Base-by-base conservation (phyloP, 306 rosid genomes). In the Vicia sativa region DNA sequence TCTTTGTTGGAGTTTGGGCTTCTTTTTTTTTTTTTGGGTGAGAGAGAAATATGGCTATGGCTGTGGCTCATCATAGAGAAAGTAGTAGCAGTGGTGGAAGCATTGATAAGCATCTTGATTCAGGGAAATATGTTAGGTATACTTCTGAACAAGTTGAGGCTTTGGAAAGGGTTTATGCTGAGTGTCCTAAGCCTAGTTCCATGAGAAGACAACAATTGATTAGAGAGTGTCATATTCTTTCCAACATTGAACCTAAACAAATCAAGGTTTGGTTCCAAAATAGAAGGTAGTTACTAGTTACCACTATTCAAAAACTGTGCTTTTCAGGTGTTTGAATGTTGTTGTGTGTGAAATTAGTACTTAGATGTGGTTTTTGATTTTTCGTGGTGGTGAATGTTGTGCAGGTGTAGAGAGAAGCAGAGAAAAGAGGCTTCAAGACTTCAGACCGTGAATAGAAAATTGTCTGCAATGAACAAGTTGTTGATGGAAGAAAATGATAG, bases 191-290 rank as follows among this genome's bases (percentile, higher is more conserved):
- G 67, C 99, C 99, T 13, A 95, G 96, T 74, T 95, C 99, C 39
- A 41, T 88, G 21, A 83, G 97, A n/a, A 81, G 99, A 64, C 97
- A 93, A 45, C 99, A 90, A 65, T 57, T 93, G 77, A 90, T 93
- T 79, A 86, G 97, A 5, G 99, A 93, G 58, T 93, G 97, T 68
- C 91, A 97, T 67, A 93, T 88, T 85, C 95, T 93, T 54, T 81
- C 88, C 29, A 88, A 88, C 84, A 87, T 93, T 55, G 99, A 93
- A 64, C 96, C 99, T 13, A 93, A 91, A 78, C 99, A 93, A 88
- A 93, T 93, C 91, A 93, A 93, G 72, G 99, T 93, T 74, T 93
- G 99, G 99, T 93, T 93, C 66, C 99, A 93, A 75, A 93, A 93
- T 86, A 87, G 99, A 21, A 90, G 99, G 98, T 88, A 65, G 5